Base-by-base conservation (phyloP, 192 early-diverging fungal species). In the Chytriomyces hyalinus region DNA sequence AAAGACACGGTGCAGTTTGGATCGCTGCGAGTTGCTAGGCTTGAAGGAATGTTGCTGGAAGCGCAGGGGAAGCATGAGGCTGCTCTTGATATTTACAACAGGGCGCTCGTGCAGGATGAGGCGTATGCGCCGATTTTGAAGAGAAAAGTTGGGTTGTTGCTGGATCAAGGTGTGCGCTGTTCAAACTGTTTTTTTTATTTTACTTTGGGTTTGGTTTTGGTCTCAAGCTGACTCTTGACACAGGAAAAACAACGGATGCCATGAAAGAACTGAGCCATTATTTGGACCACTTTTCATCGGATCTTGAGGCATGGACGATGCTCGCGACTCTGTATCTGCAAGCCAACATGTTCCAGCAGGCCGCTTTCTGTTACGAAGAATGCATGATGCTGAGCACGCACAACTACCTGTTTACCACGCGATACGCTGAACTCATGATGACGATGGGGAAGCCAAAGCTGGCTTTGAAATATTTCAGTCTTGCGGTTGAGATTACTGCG, bases 301-400 rank as follows among this genome's bases (percentile, higher is more conserved):
- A 99, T 80, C 87, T 90, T 73, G 96, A 99, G 78, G 93, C 88
- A 1, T 99, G 97, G 97, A 77, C 94, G 0, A 91, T 95, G 79
- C 87, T 99, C 51, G 85, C 90, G 1, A 79, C 86, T 43, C 80
- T 94, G 46, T 98, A 99, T 78, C 79, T 96, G 22, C 78, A 68
- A 6, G 83, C 90, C 46, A 79, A 90, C 67, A 80, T 92, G 87
- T 90, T 93, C 78, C 80, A 89, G 73, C 94, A 96, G 83, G 96
- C 97, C 6, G 91, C 91, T 13, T 98, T 93, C 78, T 96, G 94
- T 76, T 79, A 92, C 60, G 97, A 99, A 80, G 97, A 99, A 81
- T 79, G 94, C n/a, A 86, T 99, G 62, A 67, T 99, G 71, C 87
- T 94, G 57, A 90, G 93, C 70, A 94, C 95, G n/a, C 83, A 87